A percentile compares a stretch with the other conserved stretches of the same genome.
phyloP scores from a whole-genome alignment of 495 filamentous ascomycete genomes.

The Terfezia claveryi region DNA sequence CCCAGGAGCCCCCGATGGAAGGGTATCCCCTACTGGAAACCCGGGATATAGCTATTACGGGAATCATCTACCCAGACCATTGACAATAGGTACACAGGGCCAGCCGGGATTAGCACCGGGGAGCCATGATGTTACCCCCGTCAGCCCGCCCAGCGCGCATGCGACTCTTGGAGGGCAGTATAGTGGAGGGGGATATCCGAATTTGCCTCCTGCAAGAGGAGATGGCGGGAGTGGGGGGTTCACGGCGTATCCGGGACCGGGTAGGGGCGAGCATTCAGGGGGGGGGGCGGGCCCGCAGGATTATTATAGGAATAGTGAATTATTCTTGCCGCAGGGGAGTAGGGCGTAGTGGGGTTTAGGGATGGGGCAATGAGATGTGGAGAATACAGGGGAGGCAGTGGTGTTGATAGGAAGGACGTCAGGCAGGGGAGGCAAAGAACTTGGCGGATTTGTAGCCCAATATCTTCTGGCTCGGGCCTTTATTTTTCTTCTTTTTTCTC shows the following conservation, averaged over 20 bases:
- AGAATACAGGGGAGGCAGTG: no score
- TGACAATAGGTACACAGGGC: neutral
- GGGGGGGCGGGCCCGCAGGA: slow-evolving; percentile 9
- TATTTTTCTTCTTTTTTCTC: no score
- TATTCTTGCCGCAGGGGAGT: slow-evolving; percentile 15
- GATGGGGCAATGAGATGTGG: no score
- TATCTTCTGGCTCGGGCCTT: no score
- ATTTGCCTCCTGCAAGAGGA: slow-evolving; percentile 1
- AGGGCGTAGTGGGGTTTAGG: slow-evolving; percentile 2
- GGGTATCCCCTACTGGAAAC: neutral
- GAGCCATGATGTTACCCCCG: neutral
- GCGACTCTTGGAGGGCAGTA: neutral
- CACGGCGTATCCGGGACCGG: slow-evolving; percentile 4
- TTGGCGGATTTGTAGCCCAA: no score
- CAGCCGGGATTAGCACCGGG: neutral
- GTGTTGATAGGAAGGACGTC: no score
- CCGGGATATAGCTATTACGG: neutral
- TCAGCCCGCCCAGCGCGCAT: neutral
- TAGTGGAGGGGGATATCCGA: neutral
- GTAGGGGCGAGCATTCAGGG: neutral
- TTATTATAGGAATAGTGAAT: slow-evolving; percentile 16
- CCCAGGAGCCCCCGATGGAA: neutral
- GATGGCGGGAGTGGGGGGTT: slow-evolving; percentile 6
- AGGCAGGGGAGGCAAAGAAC: no score
- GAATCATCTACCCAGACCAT: neutral